These are phyloP conservation scores for Monilinia fructicola DNA, from an alignment of 2,329 filamentous ascomycete species.

Conservation along the genomic window DNA sequence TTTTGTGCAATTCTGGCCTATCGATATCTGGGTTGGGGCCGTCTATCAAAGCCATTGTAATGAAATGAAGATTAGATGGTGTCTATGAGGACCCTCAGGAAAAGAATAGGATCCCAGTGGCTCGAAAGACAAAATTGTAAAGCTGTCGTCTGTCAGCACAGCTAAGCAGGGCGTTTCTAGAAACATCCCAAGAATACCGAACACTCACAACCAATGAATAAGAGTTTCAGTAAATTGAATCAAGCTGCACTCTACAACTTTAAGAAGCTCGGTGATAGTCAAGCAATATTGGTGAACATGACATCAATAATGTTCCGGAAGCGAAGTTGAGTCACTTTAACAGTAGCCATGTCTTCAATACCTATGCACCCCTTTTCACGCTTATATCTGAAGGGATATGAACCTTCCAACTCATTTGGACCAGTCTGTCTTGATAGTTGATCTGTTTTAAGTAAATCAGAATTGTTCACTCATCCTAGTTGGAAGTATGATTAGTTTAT, in stretches of 20 bases:
- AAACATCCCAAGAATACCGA: too few relatives aligned
- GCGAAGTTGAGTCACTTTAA: too few relatives aligned
- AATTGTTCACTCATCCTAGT: not conserved
- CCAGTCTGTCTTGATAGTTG: not conserved
- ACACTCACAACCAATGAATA: too few relatives aligned
- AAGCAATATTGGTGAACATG: too few relatives aligned
- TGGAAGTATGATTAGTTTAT: too few relatives aligned
- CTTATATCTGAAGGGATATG: too few relatives aligned
- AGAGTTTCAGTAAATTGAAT: too few relatives aligned
- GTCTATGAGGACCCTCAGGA: not conserved
- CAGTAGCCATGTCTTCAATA: conserved; percentile 42
- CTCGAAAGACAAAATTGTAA: not conserved
- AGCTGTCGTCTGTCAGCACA: not conserved
- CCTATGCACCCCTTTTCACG: conserved; percentile 44
- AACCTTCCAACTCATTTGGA: not conserved
- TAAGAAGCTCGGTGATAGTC: too few relatives aligned
- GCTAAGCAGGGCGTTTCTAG: not conserved
- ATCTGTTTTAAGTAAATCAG: not conserved
- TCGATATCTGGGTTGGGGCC: not conserved
- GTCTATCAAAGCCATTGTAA: conserved; percentile 2
- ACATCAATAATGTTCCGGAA: too few relatives aligned
- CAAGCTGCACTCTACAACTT: too few relatives aligned
- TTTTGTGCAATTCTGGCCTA: not conserved
- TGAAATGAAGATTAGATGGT: not conserved
- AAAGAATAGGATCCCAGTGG: not conserved